Conservation (phyloP, 441 rosid genomes). For the Rhodomyrtus psidioides region DNA sequence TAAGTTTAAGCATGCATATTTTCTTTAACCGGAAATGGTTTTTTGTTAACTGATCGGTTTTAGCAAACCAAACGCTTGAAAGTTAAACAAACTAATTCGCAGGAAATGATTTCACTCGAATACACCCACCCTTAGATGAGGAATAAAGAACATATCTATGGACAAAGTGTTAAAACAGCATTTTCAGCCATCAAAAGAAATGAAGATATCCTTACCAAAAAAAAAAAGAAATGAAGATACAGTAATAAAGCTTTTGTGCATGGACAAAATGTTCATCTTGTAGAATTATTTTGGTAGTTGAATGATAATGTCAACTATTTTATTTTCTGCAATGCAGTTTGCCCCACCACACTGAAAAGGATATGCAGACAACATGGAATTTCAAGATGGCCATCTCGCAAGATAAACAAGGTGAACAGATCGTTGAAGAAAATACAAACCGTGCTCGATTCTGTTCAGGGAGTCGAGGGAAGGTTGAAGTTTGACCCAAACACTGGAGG, state of each 20-base stretch:
- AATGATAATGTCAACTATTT: background rate
- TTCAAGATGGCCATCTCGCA: conserved; percentile 94
- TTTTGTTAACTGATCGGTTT: background rate
- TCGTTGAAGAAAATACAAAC: conserved; percentile 78
- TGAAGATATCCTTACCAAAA: too few species aligned
- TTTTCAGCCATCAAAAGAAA: background rate
- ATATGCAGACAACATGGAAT: conserved; percentile 97
- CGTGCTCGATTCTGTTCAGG: conserved; percentile 82
- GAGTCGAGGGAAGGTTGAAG: conserved; percentile 77
- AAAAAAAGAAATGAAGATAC: background rate
- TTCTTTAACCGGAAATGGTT: background rate
- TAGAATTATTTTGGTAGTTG: background rate
- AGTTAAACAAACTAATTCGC: background rate
- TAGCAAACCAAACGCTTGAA: background rate
- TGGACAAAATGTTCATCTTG: background rate
- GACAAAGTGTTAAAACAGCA: background rate
- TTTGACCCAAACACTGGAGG: conserved; percentile 70
- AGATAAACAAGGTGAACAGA: conserved; percentile 88
- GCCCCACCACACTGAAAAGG: conserved; percentile 94
- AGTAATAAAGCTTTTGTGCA: background rate
- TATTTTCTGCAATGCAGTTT: conserved; percentile 38
- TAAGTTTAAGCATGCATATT: background rate
- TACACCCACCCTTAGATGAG: background rate
- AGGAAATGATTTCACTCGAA: background rate
- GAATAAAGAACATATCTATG: background rate